A percentile compares a stretch with the other conserved stretches of the same genome.
Evolutionary conservation across 2,329 filamentous ascomycete species (phyloP).

Genomic region (Calonectria pauciramosa): DNA sequence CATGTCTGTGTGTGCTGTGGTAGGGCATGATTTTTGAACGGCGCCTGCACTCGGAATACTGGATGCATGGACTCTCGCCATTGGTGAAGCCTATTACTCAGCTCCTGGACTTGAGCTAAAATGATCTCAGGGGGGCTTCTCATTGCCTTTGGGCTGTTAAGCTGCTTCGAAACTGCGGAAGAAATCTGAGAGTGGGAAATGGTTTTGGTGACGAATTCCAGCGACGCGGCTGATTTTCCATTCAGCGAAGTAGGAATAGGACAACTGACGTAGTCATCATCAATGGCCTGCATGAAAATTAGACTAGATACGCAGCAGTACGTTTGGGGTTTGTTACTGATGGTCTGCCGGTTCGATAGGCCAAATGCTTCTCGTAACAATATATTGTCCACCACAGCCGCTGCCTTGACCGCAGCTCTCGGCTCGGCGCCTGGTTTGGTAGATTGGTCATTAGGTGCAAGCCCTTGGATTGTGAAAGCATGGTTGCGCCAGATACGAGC

Average conservation of each 20-base stretch:
- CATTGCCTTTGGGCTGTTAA: slow-evolving; percentile 7
- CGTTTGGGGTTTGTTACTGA: background rate
- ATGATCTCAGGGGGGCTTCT: background rate
- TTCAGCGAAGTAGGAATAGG: background rate
- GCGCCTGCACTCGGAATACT: background rate
- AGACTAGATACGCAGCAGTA: background rate
- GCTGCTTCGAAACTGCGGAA: background rate
- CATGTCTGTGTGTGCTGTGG: background rate
- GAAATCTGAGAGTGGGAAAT: slow-evolving; percentile 2
- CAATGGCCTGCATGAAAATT: slow-evolving; percentile 13
- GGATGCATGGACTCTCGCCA: slow-evolving; percentile 9
- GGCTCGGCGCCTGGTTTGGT: background rate
- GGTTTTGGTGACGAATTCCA: slow-evolving; percentile 14
- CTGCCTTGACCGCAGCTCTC: background rate
- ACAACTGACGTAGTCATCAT: slow-evolving; percentile 21
- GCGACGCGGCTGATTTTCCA: background rate
- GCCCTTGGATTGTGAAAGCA: slow-evolving; percentile 6
- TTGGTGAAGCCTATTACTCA: background rate
- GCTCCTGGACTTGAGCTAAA: background rate
- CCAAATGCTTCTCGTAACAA: slow-evolving; percentile 13
- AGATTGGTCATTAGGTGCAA: background rate
- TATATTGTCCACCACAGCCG: slow-evolving; percentile 18
- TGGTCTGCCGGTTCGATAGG: background rate
- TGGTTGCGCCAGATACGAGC: background rate
- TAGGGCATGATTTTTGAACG: background rate